phyloP scores from a whole-genome alignment of 768 basidiomycete species.

The Cytidiella melzeri region DNA sequence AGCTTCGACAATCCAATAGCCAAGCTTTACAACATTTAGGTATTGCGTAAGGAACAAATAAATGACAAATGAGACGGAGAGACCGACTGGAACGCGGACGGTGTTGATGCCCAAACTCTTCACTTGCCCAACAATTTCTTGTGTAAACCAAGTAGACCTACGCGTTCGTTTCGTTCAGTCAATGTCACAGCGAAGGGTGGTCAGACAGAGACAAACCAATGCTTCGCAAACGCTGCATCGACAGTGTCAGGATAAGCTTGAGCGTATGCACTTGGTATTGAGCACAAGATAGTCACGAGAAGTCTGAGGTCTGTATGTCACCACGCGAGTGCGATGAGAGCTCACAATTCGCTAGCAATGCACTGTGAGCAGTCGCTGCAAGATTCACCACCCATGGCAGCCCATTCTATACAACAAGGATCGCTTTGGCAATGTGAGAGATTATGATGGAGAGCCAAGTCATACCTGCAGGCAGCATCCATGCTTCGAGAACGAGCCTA shows the following conservation, averaged over 20 bases:
- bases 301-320: constrained; percentile 1
- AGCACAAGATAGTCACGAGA: neutral
- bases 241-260: constrained; percentile 53
- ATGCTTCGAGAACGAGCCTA: constrained; percentile 74
- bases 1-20: constrained; percentile 77
- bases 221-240: constrained; percentile 50
- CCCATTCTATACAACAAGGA: constrained; percentile 64
- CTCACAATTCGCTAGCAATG: constrained; percentile 64
- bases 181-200: too few species aligned
- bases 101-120: constrained; percentile 58
- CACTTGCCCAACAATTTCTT: constrained; percentile 53
- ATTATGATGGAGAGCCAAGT: neutral
- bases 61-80: neutral
- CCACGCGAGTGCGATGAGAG: too few species aligned
- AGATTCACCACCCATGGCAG: constrained; percentile 61
- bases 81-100: constrained; percentile 64
- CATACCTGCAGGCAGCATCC: constrained; percentile 72
- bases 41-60: neutral
- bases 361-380: constrained; percentile 58
- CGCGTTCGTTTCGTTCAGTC: too few species aligned
- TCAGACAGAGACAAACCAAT: constrained; percentile 44
- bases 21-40: constrained; percentile 44
- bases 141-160: constrained; percentile 69
- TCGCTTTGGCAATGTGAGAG: neutral
- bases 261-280: constrained; percentile 46